Conservation (phyloP, 2,329 filamentous ascomycete genomes). For the Trichoderma afroharzianum region DNA sequence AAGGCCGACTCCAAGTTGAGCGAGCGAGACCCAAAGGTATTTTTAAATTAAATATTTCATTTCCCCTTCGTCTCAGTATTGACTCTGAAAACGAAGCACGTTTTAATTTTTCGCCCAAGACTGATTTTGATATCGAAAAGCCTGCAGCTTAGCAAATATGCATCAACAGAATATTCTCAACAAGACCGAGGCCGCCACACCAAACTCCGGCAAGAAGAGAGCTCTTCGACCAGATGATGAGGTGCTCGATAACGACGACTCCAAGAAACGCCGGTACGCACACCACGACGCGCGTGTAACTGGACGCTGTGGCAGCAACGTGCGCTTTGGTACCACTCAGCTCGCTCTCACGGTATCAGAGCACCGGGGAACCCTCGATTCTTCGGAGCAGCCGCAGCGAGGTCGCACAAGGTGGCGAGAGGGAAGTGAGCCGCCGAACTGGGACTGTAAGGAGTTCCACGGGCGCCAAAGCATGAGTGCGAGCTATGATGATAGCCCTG, state of each 20-base stretch:
- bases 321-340: not conserved
- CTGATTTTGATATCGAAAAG: not conserved
- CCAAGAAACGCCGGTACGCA: not conserved
- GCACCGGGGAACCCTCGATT: too few species aligned
- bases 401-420: not conserved
- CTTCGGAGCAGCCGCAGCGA: not conserved
- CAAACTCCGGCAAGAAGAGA: not conserved
- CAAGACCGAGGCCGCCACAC: not conserved
- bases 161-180: not conserved
- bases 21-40: not conserved
- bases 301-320: not conserved
- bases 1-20: not conserved
- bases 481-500: not conserved
- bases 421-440: not conserved
- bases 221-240: not conserved
- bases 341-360: not conserved
- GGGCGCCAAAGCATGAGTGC: not conserved
- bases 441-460: not conserved
- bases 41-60: not conserved
- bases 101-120: not conserved
- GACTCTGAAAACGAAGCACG: not conserved
- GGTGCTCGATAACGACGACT: not conserved
- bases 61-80: not conserved
- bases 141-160: not conserved
- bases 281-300: not conserved